Percentiles rank a stretch among this genome's conserved stretches.
These are phyloP conservation scores for Sporothrix globosa DNA, from an alignment of 2,329 filamentous ascomycete genomes.

Conservation along the genomic window DNA sequence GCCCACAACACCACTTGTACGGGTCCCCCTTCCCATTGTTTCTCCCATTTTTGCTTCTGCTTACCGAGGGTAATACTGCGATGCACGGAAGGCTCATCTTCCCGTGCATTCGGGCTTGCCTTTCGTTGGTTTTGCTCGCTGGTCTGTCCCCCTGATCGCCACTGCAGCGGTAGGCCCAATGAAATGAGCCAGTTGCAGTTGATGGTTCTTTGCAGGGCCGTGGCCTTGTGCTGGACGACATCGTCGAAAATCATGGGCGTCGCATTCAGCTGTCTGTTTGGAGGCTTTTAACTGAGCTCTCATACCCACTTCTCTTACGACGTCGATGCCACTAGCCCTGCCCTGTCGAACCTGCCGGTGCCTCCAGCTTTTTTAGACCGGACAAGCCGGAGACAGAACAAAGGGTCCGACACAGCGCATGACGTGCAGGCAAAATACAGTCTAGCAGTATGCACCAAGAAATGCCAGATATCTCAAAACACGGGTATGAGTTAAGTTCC, in stretches of 20 bases:
- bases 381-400: not conserved
- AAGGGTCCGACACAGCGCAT: not conserved
- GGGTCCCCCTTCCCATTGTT: not conserved
- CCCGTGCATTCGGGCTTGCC: not conserved
- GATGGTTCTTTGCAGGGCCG: not conserved
- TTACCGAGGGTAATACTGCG: not conserved
- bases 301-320: too few relatives aligned
- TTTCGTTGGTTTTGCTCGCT: not conserved
- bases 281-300: too few relatives aligned
- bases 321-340: too few relatives aligned
- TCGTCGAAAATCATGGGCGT: too few relatives aligned
- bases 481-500: not conserved
- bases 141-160: not conserved
- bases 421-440: not conserved
- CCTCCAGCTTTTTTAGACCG: not conserved
- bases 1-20: not conserved
- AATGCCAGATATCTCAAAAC: conserved; percentile 11
- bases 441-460: too few relatives aligned
- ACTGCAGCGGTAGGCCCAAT: not conserved
- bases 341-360: too few relatives aligned
- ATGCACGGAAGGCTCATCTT: not conserved
- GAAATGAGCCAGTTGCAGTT: not conserved
- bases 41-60: not conserved
- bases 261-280: too few relatives aligned
- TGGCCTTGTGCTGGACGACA: too few relatives aligned